Conservation (phyloP, 202 grass and related monocot species). For the Saccharum hybrid region DNA sequence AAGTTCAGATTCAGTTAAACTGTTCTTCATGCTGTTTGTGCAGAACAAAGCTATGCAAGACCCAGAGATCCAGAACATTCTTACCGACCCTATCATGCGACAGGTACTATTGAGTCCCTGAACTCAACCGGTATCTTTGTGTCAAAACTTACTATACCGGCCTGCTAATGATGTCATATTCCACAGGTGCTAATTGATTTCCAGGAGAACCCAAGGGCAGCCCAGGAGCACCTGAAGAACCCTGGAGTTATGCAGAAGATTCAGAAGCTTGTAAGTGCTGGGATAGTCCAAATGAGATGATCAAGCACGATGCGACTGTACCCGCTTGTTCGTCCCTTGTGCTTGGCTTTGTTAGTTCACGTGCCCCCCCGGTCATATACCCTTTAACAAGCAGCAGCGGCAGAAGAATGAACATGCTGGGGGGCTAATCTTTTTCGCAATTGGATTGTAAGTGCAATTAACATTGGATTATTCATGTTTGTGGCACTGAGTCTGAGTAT, state of each 20-base stretch:
- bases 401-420: not conserved
- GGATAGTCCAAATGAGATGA: slow-evolving; percentile 92
- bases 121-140: not conserved
- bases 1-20: slow-evolving; percentile 19
- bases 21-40: slow-evolving; percentile 25
- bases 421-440: slow-evolving; percentile 15
- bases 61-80: slow-evolving; percentile 93
- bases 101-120: slow-evolving; percentile 54
- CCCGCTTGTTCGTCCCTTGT: slow-evolving; percentile 17
- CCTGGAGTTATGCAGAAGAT: slow-evolving; percentile 92
- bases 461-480: slow-evolving; percentile 39
- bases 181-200: slow-evolving; percentile 88
- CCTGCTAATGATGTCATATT: slow-evolving; percentile 5
- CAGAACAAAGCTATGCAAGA: slow-evolving; percentile 96
- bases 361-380: not conserved
- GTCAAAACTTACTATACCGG: not conserved
- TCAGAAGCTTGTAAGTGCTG: slow-evolving; percentile 86
- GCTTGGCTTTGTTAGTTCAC: slow-evolving; percentile 19
- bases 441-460: slow-evolving; percentile 48
- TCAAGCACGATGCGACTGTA: not conserved
- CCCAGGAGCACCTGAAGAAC: slow-evolving; percentile 88
- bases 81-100: slow-evolving; percentile 94
- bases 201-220: slow-evolving; percentile 88
- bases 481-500: not conserved
- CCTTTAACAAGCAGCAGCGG: not conserved